These are phyloP conservation scores for Eucalyptus sp. DNA, from an alignment of 345 rosid genomes.

Conservation along the genomic window DNA sequence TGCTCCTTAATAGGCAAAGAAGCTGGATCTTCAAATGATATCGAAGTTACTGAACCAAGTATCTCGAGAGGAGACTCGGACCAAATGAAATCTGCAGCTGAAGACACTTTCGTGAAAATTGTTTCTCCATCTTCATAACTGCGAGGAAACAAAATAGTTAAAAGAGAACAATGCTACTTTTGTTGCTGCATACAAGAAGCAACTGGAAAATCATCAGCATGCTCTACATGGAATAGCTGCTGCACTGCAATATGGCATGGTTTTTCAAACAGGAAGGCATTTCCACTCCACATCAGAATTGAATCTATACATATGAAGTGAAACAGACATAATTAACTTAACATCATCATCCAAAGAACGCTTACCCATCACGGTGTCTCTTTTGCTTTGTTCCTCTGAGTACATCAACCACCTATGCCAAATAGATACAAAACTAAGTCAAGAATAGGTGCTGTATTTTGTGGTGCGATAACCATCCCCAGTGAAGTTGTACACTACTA, in stretches of 20 bases:
- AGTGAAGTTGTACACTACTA: background rate
- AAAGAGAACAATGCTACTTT: background rate
- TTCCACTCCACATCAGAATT: background rate
- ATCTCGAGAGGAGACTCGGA: constrained; percentile 84
- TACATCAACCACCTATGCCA: constrained; percentile 65
- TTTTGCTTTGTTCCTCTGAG: constrained; percentile 63
- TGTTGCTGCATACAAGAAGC: background rate
- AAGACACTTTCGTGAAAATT: constrained; percentile 51
- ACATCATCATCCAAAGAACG: background rate
- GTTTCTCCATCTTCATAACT: constrained; percentile 81
- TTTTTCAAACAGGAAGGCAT: background rate
- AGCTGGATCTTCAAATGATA: constrained; percentile 55
- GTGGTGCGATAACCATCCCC: background rate
- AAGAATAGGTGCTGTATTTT: background rate
- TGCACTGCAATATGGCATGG: background rate
- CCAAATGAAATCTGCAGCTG: constrained; percentile 78
- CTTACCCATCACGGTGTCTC: constrained; percentile 83
- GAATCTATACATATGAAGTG: background rate
- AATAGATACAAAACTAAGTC: background rate
- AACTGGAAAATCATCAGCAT: background rate
- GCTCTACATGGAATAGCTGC: background rate
- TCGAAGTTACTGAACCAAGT: constrained; percentile 76
- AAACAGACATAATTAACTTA: background rate
- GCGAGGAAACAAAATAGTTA: background rate
- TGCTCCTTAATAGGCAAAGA: constrained; percentile 52